A percentile compares a stretch with the other conserved stretches of the same genome.
These are phyloP conservation scores for Protomyces inouyei DNA, from an alignment of 1,139 yeast genomes.

Conservation along the genomic window DNA sequence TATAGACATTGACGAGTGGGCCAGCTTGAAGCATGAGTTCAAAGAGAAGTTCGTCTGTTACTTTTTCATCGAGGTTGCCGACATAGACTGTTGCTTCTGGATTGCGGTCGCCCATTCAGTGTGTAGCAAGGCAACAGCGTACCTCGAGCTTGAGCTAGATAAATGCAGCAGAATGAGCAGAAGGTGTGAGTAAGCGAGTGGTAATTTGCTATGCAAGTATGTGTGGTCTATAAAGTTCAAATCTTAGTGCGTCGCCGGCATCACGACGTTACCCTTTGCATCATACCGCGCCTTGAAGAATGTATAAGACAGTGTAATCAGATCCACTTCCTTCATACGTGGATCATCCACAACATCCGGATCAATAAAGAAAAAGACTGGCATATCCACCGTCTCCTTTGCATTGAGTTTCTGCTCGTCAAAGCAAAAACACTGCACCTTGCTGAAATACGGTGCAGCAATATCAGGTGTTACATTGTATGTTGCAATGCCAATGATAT, in stretches of 20 bases:
- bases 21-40: constrained; percentile 85
- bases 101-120: constrained; percentile 41
- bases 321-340: constrained; percentile 82
- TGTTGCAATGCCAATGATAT: constrained; percentile 51
- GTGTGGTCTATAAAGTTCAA: background rate
- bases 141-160: background rate
- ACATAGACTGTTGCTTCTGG: constrained; percentile 69
- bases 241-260: constrained; percentile 21
- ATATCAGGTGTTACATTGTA: constrained; percentile 87
- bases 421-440: constrained; percentile 96
- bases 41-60: constrained; percentile 58
- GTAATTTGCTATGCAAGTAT: too few relatives aligned
- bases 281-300: constrained; percentile 52
- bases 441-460: constrained; percentile 92
- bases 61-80: constrained; percentile 76
- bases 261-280: constrained; percentile 23
- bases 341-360: constrained; percentile 98
- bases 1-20: constrained; percentile 62
- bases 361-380: constrained; percentile 87
- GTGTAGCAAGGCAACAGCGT: background rate
- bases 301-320: constrained; percentile 84
- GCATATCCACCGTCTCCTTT: constrained; percentile 99
- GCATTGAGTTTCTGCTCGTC: constrained; percentile 92
- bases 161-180: too few relatives aligned
- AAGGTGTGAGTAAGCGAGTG: too few relatives aligned